Conservation (phyloP, 495 filamentous ascomycete genomes). For the Neurospora terricola region DNA sequence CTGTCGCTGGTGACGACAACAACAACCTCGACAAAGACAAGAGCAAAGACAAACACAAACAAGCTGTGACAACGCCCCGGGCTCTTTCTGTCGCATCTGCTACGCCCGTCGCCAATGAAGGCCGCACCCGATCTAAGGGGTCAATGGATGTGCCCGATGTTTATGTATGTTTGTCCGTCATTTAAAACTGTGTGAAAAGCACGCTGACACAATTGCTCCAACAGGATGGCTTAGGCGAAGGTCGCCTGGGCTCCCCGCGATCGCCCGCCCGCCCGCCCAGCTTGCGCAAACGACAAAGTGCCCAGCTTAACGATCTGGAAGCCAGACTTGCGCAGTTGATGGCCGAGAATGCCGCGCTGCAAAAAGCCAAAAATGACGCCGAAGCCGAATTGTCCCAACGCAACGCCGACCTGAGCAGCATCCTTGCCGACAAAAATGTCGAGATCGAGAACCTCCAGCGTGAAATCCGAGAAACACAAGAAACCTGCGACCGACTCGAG, state of each 20-base stretch:
- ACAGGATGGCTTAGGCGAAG: conserved; percentile 91
- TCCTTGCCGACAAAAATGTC: conserved; percentile 55
- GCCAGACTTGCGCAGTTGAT: conserved; percentile 65
- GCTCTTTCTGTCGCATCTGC: conserved; percentile 11
- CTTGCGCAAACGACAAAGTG: conserved; percentile 88
- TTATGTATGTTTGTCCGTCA: conserved; percentile 52
- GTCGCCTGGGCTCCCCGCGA: conserved; percentile 71
- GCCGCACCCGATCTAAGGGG: conserved; percentile 61
- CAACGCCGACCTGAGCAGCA: conserved; percentile 22
- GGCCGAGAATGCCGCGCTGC: conserved; percentile 68
- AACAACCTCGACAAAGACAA: conserved; percentile 40
- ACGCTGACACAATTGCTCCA: conserved; percentile 1
- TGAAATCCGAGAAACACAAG: conserved; percentile 66
- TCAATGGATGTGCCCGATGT: conserved; percentile 71
- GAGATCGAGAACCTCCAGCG: conserved; percentile 73
- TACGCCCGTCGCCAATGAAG: conserved; percentile 60
- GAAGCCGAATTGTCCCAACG: conserved; percentile 41
- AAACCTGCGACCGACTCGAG: conserved; percentile 65
- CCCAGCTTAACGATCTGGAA: conserved; percentile 85
- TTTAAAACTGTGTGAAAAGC: conserved; percentile 2
- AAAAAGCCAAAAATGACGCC: conserved; percentile 58
- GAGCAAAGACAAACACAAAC: not conserved
- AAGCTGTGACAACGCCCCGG: not conserved
- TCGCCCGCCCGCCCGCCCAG: conserved; percentile 94
- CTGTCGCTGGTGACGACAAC: conserved; percentile 46